A percentile compares a stretch with the other conserved stretches of the same genome.
Evolutionary conservation across 2,329 filamentous ascomycete genomes (phyloP).

Genomic region (Fusarium torulosum): DNA sequence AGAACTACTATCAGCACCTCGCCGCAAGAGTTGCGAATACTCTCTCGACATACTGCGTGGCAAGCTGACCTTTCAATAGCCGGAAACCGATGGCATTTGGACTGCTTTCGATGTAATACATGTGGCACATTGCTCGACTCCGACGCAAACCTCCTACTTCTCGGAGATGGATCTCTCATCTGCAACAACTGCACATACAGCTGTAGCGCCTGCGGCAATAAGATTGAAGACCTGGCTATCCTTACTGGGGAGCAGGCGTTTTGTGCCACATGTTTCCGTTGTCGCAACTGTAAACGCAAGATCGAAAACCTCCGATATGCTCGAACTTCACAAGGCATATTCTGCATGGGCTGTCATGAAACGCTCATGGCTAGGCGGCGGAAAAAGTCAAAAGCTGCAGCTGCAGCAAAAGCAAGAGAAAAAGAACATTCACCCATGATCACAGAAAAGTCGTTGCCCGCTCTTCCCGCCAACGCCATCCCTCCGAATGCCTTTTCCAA

Average conservation of each 20-base stretch:
- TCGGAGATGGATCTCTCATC: constrained; percentile 97
- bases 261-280: constrained; percentile 96
- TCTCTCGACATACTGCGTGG: constrained; percentile 8
- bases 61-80: constrained; percentile 65
- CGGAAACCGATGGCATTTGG: constrained; percentile 97
- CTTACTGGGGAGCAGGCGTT: constrained; percentile 98
- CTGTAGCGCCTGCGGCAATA: constrained; percentile 95
- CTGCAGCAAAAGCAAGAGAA: constrained; percentile 69
- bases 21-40: constrained; percentile 28
- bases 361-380: constrained; percentile 92
- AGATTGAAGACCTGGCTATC: constrained; percentile 98
- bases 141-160: constrained; percentile 94
- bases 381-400: constrained; percentile 82
- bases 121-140: constrained; percentile 97
- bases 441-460: constrained; percentile 92
- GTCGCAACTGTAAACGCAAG: constrained; percentile 97
- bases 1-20: constrained; percentile 14
- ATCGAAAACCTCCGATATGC: constrained; percentile 99
- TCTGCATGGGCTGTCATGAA: constrained; percentile 99
- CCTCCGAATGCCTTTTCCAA: constrained; percentile 72
- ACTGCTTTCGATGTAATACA: constrained; percentile 98
- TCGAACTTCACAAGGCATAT: constrained; percentile 96
- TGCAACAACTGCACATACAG: constrained; percentile 99
- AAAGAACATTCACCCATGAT: constrained; percentile 76
- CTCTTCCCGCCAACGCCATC: constrained; percentile 82